Conservation (phyloP, 345 rosid genomes). For the Gossypium arboreum region DNA sequence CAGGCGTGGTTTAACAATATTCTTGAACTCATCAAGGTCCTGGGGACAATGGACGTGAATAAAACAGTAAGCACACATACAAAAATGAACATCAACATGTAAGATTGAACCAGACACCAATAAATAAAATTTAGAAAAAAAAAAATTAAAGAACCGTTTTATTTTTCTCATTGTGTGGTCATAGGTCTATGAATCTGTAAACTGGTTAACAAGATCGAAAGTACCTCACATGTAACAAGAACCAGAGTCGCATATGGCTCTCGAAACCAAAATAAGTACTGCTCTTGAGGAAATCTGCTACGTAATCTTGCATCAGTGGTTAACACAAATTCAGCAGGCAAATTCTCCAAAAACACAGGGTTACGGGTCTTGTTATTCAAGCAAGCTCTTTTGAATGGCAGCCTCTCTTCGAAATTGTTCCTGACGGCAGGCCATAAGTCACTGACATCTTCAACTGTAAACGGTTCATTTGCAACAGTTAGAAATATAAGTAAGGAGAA, state of each 20-base stretch:
- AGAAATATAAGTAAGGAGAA: not conserved
- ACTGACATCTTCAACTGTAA: constrained; percentile 83
- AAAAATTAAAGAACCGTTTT: not conserved
- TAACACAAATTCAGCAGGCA: constrained; percentile 72
- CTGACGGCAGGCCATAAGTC: constrained; percentile 88
- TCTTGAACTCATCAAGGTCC: constrained; percentile 5
- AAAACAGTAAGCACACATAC: no score
- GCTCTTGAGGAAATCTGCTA: constrained; percentile 91
- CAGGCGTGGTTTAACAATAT: not conserved
- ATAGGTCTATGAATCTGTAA: constrained; percentile 6
- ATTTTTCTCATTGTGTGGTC: not conserved
- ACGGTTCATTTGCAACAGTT: constrained; percentile 14
- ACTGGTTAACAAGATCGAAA: not conserved
- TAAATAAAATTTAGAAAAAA: not conserved
- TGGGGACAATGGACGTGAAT: not conserved
- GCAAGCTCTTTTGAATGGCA: constrained; percentile 66
- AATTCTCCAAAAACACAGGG: constrained; percentile 64
- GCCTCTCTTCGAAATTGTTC: constrained; percentile 57
- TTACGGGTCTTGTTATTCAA: constrained; percentile 93
- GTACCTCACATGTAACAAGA: constrained; percentile 93
- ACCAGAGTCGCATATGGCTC: constrained; percentile 89
- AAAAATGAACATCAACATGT: not conserved
- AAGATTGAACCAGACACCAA: not conserved
- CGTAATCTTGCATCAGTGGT: constrained; percentile 90
- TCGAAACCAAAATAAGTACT: constrained; percentile 75